These are phyloP conservation scores for Paspalum vaginatum DNA, from an alignment of 176 grass and related monocot species.

Conservation along the genomic window DNA sequence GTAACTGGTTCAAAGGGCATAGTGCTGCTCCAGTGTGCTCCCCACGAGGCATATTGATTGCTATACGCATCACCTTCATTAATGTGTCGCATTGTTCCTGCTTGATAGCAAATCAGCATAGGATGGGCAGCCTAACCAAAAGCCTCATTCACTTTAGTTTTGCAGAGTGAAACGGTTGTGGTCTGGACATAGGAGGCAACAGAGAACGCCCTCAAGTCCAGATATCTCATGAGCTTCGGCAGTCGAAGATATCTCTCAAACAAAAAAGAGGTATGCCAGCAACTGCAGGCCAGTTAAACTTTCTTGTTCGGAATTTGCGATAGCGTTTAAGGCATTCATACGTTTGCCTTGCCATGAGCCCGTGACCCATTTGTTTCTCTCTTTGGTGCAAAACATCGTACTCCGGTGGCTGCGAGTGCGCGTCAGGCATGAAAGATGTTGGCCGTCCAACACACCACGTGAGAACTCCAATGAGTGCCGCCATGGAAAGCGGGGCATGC, in stretches of 20 bases:
- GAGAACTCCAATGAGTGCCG: conserved; percentile 25
- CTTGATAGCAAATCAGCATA: neutral
- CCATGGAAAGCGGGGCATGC: conserved; percentile 30
- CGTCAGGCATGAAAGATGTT: conserved; percentile 23
- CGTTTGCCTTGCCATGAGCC: neutral
- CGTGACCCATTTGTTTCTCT: neutral
- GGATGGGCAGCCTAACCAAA: neutral
- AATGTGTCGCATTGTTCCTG: neutral
- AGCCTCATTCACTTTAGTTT: neutral
- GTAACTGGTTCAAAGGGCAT: conserved; percentile 13
- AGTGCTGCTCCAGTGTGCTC: conserved; percentile 14
- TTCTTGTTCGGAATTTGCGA: conserved; percentile 3
- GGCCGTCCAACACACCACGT: conserved; percentile 19
- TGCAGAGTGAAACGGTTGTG: neutral
- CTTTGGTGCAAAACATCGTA: neutral
- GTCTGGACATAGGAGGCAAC: neutral
- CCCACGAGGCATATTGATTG: conserved; percentile 1
- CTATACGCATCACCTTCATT: neutral
- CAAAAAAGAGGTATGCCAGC: neutral
- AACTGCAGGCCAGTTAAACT: neutral
- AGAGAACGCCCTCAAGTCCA: neutral
- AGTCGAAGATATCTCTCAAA: neutral
- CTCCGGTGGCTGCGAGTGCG: neutral
- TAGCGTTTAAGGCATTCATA: neutral
- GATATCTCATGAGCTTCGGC: neutral